Conservation (phyloP, 1,284 basidiomycete genomes). For the Rhodotorula mucilaginosa region DNA sequence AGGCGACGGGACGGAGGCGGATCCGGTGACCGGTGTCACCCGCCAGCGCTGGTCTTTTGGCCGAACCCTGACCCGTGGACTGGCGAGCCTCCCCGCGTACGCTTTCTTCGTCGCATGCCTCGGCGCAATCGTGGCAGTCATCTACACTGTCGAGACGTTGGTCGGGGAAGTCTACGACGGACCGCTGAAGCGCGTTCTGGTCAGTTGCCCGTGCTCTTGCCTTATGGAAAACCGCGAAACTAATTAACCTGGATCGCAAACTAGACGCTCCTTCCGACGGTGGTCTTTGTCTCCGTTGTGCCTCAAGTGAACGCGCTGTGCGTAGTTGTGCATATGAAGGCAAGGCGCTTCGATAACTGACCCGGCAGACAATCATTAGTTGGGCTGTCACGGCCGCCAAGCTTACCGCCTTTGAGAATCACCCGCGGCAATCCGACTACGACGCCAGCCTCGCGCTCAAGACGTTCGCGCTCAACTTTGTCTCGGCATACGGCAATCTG, state of each 20-base stretch:
- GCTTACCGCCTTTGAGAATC: constrained; percentile 88
- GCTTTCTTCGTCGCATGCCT: constrained; percentile 70
- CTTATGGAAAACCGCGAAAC: not conserved
- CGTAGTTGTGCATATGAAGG: not conserved
- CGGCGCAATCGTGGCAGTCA: constrained; percentile 52
- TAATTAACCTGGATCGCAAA: not conserved
- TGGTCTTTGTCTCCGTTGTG: constrained; percentile 76
- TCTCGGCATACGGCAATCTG: constrained; percentile 71
- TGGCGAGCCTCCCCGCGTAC: constrained; percentile 75
- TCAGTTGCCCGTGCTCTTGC: constrained; percentile 52
- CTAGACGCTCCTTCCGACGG: constrained; percentile 75
- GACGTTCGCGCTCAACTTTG: constrained; percentile 80
- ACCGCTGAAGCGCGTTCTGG: constrained; percentile 72
- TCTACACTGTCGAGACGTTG: constrained; percentile 50
- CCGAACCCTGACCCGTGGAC: constrained; percentile 30
- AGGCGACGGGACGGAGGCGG: constrained; percentile 37
- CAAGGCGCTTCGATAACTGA: not conserved
- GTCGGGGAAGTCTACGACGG: constrained; percentile 68
- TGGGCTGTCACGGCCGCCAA: constrained; percentile 69
- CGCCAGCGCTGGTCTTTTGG: constrained; percentile 28
- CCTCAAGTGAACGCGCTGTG: constrained; percentile 68
- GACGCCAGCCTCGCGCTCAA: constrained; percentile 82
- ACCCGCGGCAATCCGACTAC: constrained; percentile 56
- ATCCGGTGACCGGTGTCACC: constrained; percentile 38
- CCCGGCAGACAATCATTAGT: constrained; percentile 44